phyloP scores from a whole-genome alignment of 2,329 filamentous ascomycete genomes.

The Bipolaris cookei region DNA sequence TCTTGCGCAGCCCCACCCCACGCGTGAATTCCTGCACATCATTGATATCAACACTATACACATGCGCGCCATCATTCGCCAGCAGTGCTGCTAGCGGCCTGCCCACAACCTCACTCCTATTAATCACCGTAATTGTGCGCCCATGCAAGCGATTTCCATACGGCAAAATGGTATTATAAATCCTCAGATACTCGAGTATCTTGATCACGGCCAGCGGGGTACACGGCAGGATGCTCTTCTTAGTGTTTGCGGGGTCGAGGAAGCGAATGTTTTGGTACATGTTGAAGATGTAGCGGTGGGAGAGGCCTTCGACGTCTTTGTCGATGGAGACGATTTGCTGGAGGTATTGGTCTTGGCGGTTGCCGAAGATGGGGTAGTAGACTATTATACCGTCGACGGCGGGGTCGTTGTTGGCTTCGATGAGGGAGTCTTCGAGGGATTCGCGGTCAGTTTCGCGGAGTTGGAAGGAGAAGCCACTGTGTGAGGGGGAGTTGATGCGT shows the following conservation, averaged over 20 bases:
- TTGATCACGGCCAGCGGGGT: slow-evolving; percentile 96
- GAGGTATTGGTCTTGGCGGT: slow-evolving; percentile 88
- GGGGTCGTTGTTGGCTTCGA: slow-evolving; percentile 80
- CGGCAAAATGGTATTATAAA: slow-evolving; percentile 94
- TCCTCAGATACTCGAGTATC: slow-evolving; percentile 91
- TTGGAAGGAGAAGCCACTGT: slow-evolving; percentile 86
- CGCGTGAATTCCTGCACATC: slow-evolving; percentile 92
- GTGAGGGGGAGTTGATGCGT: background rate
- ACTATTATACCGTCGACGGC: slow-evolving; percentile 88
- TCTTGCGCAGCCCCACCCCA: slow-evolving; percentile 83
- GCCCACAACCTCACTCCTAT: slow-evolving; percentile 94
- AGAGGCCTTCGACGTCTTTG: slow-evolving; percentile 96
- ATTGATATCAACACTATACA: slow-evolving; percentile 92
- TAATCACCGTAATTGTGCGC: slow-evolving; percentile 94
- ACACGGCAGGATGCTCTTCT: slow-evolving; percentile 93
- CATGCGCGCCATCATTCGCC: slow-evolving; percentile 93
- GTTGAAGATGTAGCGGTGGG: slow-evolving; percentile 94
- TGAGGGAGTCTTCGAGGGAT: slow-evolving; percentile 85
- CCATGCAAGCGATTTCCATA: slow-evolving; percentile 93
- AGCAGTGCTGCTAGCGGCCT: slow-evolving; percentile 89
- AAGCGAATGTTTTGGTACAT: slow-evolving; percentile 99
- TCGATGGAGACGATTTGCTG: slow-evolving; percentile 88
- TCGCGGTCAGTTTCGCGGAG: slow-evolving; percentile 85
- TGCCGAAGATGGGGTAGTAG: slow-evolving; percentile 97
- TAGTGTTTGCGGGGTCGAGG: slow-evolving; percentile 78